Evolutionary conservation across 1,284 basidiomycete species (phyloP).

Genomic region (Ceratobasidium sp.): DNA sequence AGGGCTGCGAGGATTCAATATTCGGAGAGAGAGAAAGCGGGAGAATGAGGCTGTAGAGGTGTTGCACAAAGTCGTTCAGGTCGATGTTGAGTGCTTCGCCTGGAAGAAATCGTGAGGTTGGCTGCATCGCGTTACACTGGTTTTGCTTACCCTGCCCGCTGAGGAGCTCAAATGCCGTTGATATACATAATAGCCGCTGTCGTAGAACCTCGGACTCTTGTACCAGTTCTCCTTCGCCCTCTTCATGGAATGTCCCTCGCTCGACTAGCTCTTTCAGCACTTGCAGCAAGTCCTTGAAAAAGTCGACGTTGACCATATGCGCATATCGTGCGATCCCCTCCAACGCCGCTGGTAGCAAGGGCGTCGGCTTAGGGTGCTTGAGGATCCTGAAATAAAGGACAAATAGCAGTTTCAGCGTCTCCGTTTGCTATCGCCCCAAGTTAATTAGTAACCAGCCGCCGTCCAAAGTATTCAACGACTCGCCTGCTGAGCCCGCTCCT

Average conservation of each 20-base stretch:
- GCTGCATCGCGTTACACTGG: conserved; percentile 28
- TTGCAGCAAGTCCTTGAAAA: conserved; percentile 94
- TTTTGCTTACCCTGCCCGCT: conserved; percentile 85
- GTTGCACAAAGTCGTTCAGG: conserved; percentile 87
- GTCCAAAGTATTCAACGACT: conserved; percentile 55
- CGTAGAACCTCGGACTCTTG: conserved; percentile 59
- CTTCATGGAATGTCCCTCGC: conserved; percentile 55
- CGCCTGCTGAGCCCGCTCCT: conserved; percentile 87
- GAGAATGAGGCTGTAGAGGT: conserved; percentile 78
- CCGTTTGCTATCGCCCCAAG: conserved; percentile 79
- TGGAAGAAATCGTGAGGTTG: conserved; percentile 54
- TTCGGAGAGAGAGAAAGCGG: conserved; percentile 68
- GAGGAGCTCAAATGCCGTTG: conserved; percentile 96
- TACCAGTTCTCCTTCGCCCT: conserved; percentile 54
- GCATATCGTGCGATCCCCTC: conserved; percentile 94
- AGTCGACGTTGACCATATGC: conserved; percentile 98
- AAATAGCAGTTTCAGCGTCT: conserved; percentile 97
- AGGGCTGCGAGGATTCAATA: conserved; percentile 60
- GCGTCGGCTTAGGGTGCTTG: conserved; percentile 86
- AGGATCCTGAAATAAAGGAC: conserved; percentile 97
- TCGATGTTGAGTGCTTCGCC: conserved; percentile 97
- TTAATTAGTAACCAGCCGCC: neutral
- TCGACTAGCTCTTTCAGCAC: conserved; percentile 85
- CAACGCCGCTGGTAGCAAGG: conserved; percentile 88
- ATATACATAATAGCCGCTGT: conserved; percentile 86